Percentiles rank a stretch among this genome's conserved stretches.
phyloP scores from a whole-genome alignment of 2,329 filamentous ascomycete genomes.

The Penicillium sp. region DNA sequence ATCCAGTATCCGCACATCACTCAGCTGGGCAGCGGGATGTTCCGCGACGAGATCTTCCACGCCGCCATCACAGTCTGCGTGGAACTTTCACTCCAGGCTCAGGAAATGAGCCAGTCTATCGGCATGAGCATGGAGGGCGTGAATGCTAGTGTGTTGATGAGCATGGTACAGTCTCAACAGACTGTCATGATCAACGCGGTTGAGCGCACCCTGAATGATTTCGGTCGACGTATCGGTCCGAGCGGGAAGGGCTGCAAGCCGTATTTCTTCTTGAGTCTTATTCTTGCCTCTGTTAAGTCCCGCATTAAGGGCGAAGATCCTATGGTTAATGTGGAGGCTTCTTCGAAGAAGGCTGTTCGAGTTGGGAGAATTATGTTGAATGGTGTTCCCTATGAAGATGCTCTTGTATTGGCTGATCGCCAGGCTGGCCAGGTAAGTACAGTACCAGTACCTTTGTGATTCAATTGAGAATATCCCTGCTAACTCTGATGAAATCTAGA shows the following conservation, averaged over 20 bases:
- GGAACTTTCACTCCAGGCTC: constrained; percentile 36
- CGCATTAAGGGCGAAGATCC: constrained; percentile 37
- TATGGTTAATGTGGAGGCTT: constrained; percentile 26
- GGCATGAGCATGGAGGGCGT: constrained; percentile 21
- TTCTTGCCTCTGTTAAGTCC: constrained; percentile 36
- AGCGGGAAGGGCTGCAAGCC: constrained; percentile 35
- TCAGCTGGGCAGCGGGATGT: constrained; percentile 38
- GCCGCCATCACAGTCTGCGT: constrained; percentile 38
- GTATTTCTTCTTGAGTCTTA: constrained; percentile 35
- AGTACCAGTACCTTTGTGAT: too few relatives aligned
- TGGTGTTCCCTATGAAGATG: constrained; percentile 27
- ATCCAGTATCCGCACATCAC: constrained; percentile 34
- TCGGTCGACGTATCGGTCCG: constrained; percentile 31
- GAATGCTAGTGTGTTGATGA: constrained; percentile 30
- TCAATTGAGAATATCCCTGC: not conserved
- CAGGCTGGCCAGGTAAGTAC: constrained; percentile 23
- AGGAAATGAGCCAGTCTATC: constrained; percentile 25
- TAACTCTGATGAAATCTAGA: constrained; percentile 12
- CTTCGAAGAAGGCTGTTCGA: constrained; percentile 26
- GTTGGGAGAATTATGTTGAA: constrained; percentile 29
- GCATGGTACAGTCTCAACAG: constrained; percentile 38
- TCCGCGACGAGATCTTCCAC: constrained; percentile 40
- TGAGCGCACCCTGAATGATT: constrained; percentile 32
- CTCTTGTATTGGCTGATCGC: constrained; percentile 19
- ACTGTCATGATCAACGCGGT: constrained; percentile 34